A percentile compares a stretch with the other conserved stretches of the same genome.
phyloP scores from a whole-genome alignment of 169 alveolate genomes.

The Eimeria necatrix region DNA sequence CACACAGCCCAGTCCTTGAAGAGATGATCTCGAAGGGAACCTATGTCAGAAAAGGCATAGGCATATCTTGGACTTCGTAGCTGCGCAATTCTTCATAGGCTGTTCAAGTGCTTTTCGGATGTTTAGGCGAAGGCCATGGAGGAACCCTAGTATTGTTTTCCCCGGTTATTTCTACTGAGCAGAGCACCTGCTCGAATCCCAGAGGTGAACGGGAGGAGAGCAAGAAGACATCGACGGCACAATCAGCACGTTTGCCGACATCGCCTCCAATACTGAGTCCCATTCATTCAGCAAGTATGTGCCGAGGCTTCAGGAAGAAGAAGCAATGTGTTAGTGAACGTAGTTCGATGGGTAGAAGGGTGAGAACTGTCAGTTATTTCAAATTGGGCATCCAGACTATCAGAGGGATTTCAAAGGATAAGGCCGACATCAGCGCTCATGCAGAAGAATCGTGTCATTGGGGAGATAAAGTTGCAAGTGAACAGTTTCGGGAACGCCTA shows the following conservation, averaged over 20 bases:
- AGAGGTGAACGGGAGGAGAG: not conserved
- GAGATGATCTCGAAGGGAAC: not conserved
- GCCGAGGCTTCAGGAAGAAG: not conserved
- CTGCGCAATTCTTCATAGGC: not conserved
- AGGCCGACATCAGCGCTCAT: not conserved
- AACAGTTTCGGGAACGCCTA: constrained; percentile 31
- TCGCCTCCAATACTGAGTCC: constrained; percentile 1
- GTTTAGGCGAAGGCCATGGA: constrained; percentile 15
- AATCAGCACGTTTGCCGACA: not conserved
- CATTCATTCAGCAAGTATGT: not conserved
- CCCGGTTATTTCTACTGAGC: constrained; percentile 22
- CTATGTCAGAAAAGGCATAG: not conserved
- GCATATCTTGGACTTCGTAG: not conserved
- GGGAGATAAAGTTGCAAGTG: constrained; percentile 49
- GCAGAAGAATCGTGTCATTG: not conserved
- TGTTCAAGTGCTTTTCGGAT: not conserved
- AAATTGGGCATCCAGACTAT: not conserved
- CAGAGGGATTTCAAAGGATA: not conserved
- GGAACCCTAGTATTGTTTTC: constrained; percentile 49
- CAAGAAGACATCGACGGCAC: not conserved
- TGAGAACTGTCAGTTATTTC: not conserved
- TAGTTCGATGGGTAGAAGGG: not conserved
- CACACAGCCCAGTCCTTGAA: not conserved
- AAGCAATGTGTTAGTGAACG: not conserved
- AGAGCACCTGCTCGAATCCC: not conserved